Evolutionary conservation across 805 yeast species (phyloP), one percentile per base, ranked within the genome.

Genomic region (Kregervanrija pseudodelftensis): DNA sequence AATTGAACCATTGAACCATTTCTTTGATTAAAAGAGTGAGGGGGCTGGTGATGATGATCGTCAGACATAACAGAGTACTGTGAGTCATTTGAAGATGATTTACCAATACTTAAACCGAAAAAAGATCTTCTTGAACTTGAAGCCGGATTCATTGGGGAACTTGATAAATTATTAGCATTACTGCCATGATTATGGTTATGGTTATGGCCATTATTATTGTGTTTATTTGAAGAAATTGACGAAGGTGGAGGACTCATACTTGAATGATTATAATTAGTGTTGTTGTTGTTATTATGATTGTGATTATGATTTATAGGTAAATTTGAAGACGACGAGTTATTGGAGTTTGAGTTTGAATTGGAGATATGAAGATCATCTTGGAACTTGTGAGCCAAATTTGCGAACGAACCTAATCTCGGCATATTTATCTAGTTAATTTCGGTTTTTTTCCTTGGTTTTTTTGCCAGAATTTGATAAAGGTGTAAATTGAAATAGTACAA

Each of bases 1-100:
- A 83, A 65, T 52, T 82, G 89, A 17, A 76, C 81, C 85, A 82
- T 82, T 17, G 58, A 45, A 39, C 51, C 46, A 30, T 44, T 40
- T 40, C 51, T 38, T 22, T 42, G 39, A 22, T 39, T 41, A 11
- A 50, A 43, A 7, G 58, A 49, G 14, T n/a, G 13, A 30, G 37
- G 41, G 13, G 45, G 49, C 13, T 38, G 49, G 22, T 49, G 50
- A 36, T 49, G 57, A 32, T 52, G 57, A n/a, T 57, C 60, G 35
- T 59, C 65, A 1, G 58, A 50, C 33, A 49, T 40, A 1, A 44
- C 33, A 8, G 65, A 59, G 11, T 45, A 33, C 35, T 57, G 59
- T 2, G 66, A 58, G 37, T 63, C 68, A 33, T 49, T 53, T 8
- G 66, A 58, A 1, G 59, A 45, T 5, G 64, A 48, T 42, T 57